phyloP scores from a whole-genome alignment of 306 rosid genomes.

The Quercus engelmannii region DNA sequence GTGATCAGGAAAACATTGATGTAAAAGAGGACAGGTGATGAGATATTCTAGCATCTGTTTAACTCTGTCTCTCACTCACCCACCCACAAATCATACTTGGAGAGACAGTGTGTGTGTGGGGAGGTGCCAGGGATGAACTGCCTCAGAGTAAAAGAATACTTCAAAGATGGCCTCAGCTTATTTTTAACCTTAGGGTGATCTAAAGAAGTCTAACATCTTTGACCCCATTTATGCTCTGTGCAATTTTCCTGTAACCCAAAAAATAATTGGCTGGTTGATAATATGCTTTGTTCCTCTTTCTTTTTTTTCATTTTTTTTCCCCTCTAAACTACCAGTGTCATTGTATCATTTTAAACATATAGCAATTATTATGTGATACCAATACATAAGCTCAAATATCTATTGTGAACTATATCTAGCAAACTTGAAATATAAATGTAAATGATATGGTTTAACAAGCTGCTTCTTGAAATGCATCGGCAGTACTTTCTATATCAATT shows the following conservation, averaged over 20 bases:
- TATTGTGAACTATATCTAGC: too few relatives aligned
- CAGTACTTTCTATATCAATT: conserved; percentile 67
- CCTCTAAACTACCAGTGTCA: too few relatives aligned
- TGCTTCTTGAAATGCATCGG: conserved; percentile 14
- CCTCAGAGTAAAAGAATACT: background rate
- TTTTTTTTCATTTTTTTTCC: too few relatives aligned
- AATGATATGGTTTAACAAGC: background rate
- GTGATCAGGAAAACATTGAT: background rate
- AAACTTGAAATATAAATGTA: background rate
- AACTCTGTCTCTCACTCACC: background rate
- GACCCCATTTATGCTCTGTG: background rate
- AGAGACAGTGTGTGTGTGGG: too few relatives aligned
- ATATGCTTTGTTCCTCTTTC: too few relatives aligned
- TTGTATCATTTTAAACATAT: too few relatives aligned
- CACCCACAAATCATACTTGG: background rate
- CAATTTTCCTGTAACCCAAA: background rate
- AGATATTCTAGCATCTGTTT: background rate
- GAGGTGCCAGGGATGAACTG: too few relatives aligned
- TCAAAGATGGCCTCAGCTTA: background rate
- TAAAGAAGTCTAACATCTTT: background rate
- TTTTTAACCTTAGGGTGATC: background rate
- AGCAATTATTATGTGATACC: too few relatives aligned
- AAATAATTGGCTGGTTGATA: too few relatives aligned
- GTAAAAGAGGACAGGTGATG: background rate
- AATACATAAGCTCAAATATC: too few relatives aligned